These are phyloP conservation scores for Lodderomyces parapsilosis DNA, from an alignment of 1,139 yeast genomes.

Conservation along the genomic window DNA sequence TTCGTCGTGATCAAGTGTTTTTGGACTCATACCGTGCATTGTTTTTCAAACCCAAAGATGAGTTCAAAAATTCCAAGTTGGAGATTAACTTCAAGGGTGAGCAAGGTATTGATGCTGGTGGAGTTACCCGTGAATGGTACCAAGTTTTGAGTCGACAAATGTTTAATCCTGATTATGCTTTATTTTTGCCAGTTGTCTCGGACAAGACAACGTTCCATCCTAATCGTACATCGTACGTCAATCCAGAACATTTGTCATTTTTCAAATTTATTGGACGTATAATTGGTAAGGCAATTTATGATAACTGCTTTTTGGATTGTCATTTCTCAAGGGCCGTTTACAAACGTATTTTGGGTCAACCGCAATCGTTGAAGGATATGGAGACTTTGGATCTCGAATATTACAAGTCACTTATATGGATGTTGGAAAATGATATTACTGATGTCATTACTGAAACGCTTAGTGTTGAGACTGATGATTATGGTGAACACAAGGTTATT, in stretches of 20 bases:
- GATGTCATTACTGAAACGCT: slow-evolving; percentile 96
- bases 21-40: slow-evolving; percentile 85
- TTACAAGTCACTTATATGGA: slow-evolving; percentile 91
- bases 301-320: slow-evolving; percentile 84
- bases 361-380: slow-evolving; percentile 89
- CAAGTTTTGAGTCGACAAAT: slow-evolving; percentile 92
- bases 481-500: slow-evolving; percentile 80
- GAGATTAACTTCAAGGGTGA: slow-evolving; percentile 88
- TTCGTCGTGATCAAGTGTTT: slow-evolving; percentile 89
- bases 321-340: slow-evolving; percentile 96
- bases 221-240: slow-evolving; percentile 86
- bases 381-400: slow-evolving; percentile 92
- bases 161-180: slow-evolving; percentile 94
- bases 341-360: slow-evolving; percentile 76
- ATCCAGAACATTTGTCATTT: slow-evolving; percentile 89
- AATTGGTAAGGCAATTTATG: slow-evolving; percentile 92
- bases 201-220: slow-evolving; percentile 97
- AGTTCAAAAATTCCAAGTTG: slow-evolving; percentile 69
- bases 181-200: slow-evolving; percentile 88
- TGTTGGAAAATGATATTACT: slow-evolving; percentile 93
- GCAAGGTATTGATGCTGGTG: slow-evolving; percentile 98
- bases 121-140: slow-evolving; percentile 96
- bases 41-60: slow-evolving; percentile 77
- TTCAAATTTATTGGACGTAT: slow-evolving; percentile 94
- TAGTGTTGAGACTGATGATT: slow-evolving; percentile 90